A percentile compares a stretch with the other conserved stretches of the same genome.
These are phyloP conservation scores for Tricholoma sp. DNA, from an alignment of 768 basidiomycete genomes.

Conservation along the genomic window DNA sequence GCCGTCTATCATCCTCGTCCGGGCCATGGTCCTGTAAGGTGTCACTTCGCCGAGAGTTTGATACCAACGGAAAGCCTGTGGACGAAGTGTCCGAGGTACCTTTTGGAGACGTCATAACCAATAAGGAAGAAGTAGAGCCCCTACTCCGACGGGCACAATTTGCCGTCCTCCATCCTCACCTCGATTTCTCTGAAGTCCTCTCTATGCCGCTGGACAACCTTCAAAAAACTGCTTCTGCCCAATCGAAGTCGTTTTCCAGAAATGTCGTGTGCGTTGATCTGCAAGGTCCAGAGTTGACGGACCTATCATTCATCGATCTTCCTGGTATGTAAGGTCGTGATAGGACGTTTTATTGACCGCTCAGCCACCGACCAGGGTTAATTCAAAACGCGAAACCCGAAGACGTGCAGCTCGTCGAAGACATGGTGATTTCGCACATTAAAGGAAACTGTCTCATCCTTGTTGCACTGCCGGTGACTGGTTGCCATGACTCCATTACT, in stretches of 20 bases:
- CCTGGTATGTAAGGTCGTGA: slow-evolving; percentile 23
- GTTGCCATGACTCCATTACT: slow-evolving; percentile 21
- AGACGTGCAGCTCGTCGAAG: slow-evolving; percentile 39
- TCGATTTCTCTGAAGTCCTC: slow-evolving; percentile 5
- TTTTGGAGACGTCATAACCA: slow-evolving; percentile 21
- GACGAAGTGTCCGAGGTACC: slow-evolving; percentile 12
- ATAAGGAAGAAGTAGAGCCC: slow-evolving; percentile 35
- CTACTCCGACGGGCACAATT: slow-evolving; percentile 38
- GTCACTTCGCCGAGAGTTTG: slow-evolving; percentile 34
- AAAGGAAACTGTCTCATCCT: slow-evolving; percentile 48
- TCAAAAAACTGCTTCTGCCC: slow-evolving; percentile 9
- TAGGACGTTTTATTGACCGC: neutral
- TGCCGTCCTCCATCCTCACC: slow-evolving; percentile 17
- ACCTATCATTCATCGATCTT: slow-evolving; percentile 35
- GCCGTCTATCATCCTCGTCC: slow-evolving; percentile 20
- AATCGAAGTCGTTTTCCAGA: slow-evolving; percentile 27
- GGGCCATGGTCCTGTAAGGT: slow-evolving; percentile 32
- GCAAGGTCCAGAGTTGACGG: slow-evolving; percentile 32
- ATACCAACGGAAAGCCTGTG: slow-evolving; percentile 21
- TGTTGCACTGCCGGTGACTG: slow-evolving; percentile 49
- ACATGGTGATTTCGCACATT: slow-evolving; percentile 46
- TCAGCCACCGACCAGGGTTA: slow-evolving; percentile 30
- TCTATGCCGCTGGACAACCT: slow-evolving; percentile 21
- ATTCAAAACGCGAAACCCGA: slow-evolving; percentile 44
- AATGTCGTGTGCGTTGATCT: slow-evolving; percentile 39